phyloP scores from a whole-genome alignment of 441 rosid genomes.

The Sinapis alba region DNA sequence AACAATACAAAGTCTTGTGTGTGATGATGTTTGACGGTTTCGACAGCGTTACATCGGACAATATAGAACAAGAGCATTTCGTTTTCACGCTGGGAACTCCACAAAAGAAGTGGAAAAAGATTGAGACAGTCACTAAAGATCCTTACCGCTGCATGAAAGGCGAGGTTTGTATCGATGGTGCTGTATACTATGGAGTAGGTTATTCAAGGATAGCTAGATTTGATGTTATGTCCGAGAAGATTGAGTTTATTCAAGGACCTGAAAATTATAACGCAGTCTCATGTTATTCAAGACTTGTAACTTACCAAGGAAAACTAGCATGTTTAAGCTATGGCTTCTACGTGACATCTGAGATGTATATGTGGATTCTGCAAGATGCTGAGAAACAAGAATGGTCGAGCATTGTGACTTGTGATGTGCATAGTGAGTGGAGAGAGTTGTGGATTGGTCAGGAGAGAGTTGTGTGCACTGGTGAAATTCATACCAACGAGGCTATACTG shows the following conservation, averaged over 20 bases:
- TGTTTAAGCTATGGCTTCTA: neutral
- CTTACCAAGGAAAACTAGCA: neutral
- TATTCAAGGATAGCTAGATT: neutral
- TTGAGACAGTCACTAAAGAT: no score
- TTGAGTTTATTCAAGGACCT: neutral
- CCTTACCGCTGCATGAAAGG: neutral
- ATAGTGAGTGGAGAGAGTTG: neutral
- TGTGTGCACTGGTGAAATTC: neutral
- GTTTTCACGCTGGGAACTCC: neutral
- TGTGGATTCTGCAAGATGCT: neutral
- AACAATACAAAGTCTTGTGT: neutral
- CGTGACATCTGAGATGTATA: neutral
- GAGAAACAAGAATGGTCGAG: neutral
- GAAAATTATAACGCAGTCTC: neutral
- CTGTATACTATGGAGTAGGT: neutral
- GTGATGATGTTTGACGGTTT: neutral
- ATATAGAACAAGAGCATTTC: neutral
- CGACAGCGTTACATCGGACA: neutral
- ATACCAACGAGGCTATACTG: neutral
- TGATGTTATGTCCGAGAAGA: neutral
- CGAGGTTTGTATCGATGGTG: neutral
- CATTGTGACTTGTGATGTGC: neutral
- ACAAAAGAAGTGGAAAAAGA: neutral
- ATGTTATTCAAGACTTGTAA: neutral
- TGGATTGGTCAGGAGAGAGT: neutral